Base-by-base conservation (phyloP, 345 rosid species). In the Citrus trifoliata region DNA sequence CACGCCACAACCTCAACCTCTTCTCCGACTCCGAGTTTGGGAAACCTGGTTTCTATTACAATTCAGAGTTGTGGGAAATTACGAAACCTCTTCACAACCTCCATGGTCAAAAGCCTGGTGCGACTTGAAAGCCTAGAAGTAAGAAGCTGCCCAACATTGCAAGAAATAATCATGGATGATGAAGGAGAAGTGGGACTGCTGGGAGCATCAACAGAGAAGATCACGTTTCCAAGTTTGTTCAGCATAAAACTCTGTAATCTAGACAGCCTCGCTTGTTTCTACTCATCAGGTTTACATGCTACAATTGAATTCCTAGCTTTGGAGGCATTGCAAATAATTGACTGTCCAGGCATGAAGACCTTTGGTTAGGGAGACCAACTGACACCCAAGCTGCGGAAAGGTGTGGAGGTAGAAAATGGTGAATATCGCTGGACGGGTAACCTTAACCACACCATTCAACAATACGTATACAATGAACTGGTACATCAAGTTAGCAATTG, bases 331-430 rank as follows among this genome's bases (percentile, higher is more conserved):
- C 1, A 0, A 21, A 70, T 48, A 46, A 1, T 1, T 7, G 4
- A 3, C 1, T 53, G 74, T 53, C 62, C 42, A 28, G 10, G 55
- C 8, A 51, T 51, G 62, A 53, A 30, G 42, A 53, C 2, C 7
- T 51, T 53, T 71, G 40, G 74, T 28, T 30, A 30, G 4, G 74
- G 62, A 53, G 38, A 28, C 6, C 40, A 51, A 53, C 7, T 71
- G 24, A 53, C 62, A 7, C 74, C 61, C 6, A 71, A 51, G 42
- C 42, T 70, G 32, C 51, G 0, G 51, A 46, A 46, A 27, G 22
- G 1, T 5, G 18, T 14, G 22, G 0, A 0, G 4, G 7, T 24
- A 8, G 16, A 0, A 2, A 0, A 21, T 10, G 25, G 33, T 21
- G 16, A 8, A 19, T 18, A 18, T 51, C 21, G 4, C 21, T 71